Percentiles rank a stretch among this genome's conserved stretches.
Evolutionary conservation across 805 yeast genomes (phyloP).

Genomic region (Yamadazyma olivae): DNA sequence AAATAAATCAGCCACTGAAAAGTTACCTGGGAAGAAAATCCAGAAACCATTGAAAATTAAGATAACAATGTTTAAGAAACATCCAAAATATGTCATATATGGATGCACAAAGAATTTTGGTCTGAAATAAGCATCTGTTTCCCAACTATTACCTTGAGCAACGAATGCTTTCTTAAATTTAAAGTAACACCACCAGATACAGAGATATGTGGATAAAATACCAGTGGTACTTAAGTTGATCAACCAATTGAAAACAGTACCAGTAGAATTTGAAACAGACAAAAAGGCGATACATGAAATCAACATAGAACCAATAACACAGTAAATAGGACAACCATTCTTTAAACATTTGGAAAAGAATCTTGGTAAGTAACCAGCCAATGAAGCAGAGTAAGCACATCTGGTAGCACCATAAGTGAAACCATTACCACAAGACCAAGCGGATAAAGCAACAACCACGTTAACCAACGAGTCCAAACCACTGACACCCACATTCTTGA

Average conservation of each 20-base stretch:
- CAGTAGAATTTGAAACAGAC: conserved; percentile 24
- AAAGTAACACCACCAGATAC: conserved; percentile 31
- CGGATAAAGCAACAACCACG: conserved; percentile 30
- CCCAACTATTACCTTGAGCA: conserved; percentile 23
- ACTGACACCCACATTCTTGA: conserved; percentile 29
- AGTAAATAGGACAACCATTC: conserved; percentile 32
- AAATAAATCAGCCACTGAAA: conserved; percentile 31
- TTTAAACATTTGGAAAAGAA: conserved; percentile 28
- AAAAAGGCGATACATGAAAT: conserved; percentile 27
- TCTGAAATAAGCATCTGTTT: conserved; percentile 15
- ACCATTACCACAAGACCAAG: conserved; percentile 38
- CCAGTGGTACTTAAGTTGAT: conserved; percentile 36
- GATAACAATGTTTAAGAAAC: conserved; percentile 19
- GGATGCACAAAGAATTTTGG: conserved; percentile 24
- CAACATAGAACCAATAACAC: conserved; percentile 20
- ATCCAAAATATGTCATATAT: conserved; percentile 23
- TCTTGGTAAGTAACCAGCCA: conserved; percentile 35
- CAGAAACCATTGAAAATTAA: conserved; percentile 41
- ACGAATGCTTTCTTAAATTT: conserved; percentile 25
- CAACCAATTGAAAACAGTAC: conserved; percentile 34
- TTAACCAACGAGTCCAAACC: conserved; percentile 35
- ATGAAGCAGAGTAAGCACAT: conserved; percentile 30
- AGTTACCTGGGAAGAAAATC: conserved; percentile 36
- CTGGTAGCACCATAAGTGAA: conserved; percentile 35
- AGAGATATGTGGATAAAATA: conserved; percentile 25